Evolutionary conservation across 306 rosid species (phyloP).

Genomic region (Sicyos baderoa): DNA sequence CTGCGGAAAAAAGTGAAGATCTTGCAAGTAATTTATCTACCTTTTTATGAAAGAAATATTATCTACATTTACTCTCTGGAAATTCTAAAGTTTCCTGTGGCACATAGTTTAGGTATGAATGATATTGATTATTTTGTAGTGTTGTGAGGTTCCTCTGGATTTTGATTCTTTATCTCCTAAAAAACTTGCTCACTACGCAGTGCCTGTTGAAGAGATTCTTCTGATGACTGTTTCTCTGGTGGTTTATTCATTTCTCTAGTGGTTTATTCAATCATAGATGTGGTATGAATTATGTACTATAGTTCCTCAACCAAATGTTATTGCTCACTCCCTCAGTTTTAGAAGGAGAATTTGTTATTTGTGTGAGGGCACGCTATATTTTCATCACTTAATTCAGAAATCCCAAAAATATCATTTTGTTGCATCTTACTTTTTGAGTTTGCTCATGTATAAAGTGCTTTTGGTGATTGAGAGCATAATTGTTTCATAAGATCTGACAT

Average conservation of each 20-base stretch:
- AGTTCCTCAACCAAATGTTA: background rate
- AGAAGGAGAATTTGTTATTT: background rate
- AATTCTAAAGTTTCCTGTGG: conserved; percentile 19
- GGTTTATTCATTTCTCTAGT: background rate
- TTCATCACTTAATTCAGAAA: background rate
- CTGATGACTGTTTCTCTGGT: background rate
- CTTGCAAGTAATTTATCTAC: conserved; percentile 56
- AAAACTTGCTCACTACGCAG: background rate
- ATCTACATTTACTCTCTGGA: conserved; percentile 18
- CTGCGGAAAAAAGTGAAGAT: conserved; percentile 82
- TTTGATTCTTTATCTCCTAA: background rate
- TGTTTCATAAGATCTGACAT: background rate
- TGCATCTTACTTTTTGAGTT: background rate
- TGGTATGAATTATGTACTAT: background rate
- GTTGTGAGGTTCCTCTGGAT: background rate
- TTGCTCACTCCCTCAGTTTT: background rate
- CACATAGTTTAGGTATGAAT: background rate
- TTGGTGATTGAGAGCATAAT: background rate
- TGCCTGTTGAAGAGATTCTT: background rate
- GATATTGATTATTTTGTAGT: background rate
- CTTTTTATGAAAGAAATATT: background rate
- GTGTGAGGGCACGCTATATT: background rate
- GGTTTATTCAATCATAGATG: background rate
- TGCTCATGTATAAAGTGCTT: background rate
- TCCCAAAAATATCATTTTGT: background rate